phyloP scores from a whole-genome alignment of 495 filamentous ascomycete species.

The Letharia lupina region DNA sequence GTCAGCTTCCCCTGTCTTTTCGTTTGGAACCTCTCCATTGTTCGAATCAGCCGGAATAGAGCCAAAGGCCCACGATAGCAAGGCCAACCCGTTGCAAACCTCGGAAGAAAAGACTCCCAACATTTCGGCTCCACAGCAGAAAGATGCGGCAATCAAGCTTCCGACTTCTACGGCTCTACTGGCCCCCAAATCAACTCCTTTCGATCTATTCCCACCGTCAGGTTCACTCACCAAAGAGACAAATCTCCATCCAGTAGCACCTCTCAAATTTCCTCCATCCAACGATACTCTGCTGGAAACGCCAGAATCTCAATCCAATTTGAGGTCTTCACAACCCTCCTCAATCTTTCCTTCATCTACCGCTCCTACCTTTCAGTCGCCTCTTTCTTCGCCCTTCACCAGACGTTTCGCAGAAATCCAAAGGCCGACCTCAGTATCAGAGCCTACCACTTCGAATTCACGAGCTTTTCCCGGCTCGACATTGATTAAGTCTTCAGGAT shows the following conservation, averaged over 20 bases:
- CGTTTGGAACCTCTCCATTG: conserved; percentile 11
- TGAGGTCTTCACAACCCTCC: not conserved
- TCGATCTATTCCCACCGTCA: not conserved
- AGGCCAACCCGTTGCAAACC: not conserved
- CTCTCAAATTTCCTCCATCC: not conserved
- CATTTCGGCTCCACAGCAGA: not conserved
- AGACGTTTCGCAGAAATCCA: not conserved
- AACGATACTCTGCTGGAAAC: not conserved
- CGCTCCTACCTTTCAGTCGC: not conserved
- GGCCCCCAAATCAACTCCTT: not conserved
- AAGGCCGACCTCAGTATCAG: not conserved
- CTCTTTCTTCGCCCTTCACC: not conserved
- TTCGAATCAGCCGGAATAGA: not conserved
- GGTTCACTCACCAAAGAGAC: not conserved
- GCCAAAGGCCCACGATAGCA: not conserved
- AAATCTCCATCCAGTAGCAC: not conserved
- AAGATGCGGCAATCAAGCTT: not conserved
- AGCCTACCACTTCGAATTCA: not conserved
- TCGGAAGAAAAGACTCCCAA: not conserved
- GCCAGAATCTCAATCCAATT: not conserved
- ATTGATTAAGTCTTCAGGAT: not conserved
- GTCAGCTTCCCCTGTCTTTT: conserved; percentile 1
- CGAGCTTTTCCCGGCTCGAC: not conserved
- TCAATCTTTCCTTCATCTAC: not conserved
- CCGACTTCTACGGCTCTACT: not conserved